Percentiles rank a stretch among this genome's conserved stretches.
Conservation (phyloP, 495 filamentous ascomycete genomes). For the Tuber microsphaerosporum region DNA sequence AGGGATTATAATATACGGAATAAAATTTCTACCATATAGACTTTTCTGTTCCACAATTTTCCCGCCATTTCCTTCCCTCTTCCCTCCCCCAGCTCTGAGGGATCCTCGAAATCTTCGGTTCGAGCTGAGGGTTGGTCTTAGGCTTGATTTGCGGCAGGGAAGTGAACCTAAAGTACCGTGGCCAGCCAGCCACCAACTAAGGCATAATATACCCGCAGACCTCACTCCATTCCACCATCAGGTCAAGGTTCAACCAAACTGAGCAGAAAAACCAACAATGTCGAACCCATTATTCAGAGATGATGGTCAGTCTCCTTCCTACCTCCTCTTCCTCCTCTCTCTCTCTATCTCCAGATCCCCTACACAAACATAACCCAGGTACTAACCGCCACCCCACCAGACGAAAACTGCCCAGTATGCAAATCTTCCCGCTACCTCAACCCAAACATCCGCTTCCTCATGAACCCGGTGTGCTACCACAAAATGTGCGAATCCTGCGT, state of each 20-base stretch:
- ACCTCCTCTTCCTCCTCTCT: not conserved
- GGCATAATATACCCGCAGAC: not conserved
- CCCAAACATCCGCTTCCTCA: conserved; percentile 81
- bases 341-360: not conserved
- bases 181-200: not conserved
- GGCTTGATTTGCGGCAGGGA: not conserved
- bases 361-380: not conserved
- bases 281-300: conserved; percentile 15
- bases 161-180: conserved; percentile 4
- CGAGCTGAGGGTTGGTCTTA: not conserved
- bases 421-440: conserved; percentile 93
- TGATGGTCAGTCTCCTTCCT: conserved; percentile 17
- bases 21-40: not conserved
- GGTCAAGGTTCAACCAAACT: conserved; percentile 27
- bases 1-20: not conserved
- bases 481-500: conserved; percentile 95
- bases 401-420: conserved; percentile 92
- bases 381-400: conserved; percentile 38
- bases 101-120: not conserved
- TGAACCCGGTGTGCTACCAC: conserved; percentile 98
- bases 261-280: not conserved
- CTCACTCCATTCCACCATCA: conserved; percentile 4
- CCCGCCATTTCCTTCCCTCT: not conserved
- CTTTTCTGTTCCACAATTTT: not conserved
- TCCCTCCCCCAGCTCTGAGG: not conserved